phyloP scores from a whole-genome alignment of 371 early-diverging fungal species.

The Coemansia sp. region DNA sequence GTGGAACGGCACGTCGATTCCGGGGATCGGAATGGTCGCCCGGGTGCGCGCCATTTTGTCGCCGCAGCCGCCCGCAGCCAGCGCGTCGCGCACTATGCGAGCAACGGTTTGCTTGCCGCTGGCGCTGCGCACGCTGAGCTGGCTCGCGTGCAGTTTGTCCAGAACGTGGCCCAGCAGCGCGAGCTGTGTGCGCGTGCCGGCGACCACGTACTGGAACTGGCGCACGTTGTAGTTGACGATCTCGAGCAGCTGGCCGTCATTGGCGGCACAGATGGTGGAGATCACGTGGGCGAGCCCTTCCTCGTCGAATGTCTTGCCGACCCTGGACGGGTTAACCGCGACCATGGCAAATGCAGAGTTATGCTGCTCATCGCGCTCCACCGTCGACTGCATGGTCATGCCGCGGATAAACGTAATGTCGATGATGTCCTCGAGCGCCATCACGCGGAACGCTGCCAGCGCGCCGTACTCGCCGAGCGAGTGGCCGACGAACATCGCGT shows the following conservation, averaged over 20 bases:
- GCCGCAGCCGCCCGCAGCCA: constrained; percentile 50
- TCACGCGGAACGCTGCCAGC: constrained; percentile 84
- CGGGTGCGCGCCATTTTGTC: constrained; percentile 75
- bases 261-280: constrained; percentile 68
- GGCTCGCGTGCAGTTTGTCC: constrained; percentile 62
- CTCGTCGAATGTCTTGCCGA: constrained; percentile 81
- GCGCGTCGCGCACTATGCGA: constrained; percentile 58
- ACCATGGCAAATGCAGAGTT: constrained; percentile 95
- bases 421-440: constrained; percentile 82
- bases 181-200: constrained; percentile 82
- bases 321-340: constrained; percentile 94
- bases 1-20: constrained; percentile 98
- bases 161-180: constrained; percentile 79
- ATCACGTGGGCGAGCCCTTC: constrained; percentile 79
- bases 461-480: constrained; percentile 96
- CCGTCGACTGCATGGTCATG: constrained; percentile 97
- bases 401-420: constrained; percentile 97
- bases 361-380: constrained; percentile 81
- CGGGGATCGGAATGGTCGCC: constrained; percentile 90
- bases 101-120: constrained; percentile 68
- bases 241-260: constrained; percentile 82
- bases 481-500: constrained; percentile 94
- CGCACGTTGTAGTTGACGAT: constrained; percentile 98
- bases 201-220: constrained; percentile 95
- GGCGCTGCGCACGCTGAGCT: constrained; percentile 77